These are phyloP conservation scores for Coprinopsis strossmayeri DNA, from an alignment of 768 basidiomycete genomes.

Conservation along the genomic window DNA sequence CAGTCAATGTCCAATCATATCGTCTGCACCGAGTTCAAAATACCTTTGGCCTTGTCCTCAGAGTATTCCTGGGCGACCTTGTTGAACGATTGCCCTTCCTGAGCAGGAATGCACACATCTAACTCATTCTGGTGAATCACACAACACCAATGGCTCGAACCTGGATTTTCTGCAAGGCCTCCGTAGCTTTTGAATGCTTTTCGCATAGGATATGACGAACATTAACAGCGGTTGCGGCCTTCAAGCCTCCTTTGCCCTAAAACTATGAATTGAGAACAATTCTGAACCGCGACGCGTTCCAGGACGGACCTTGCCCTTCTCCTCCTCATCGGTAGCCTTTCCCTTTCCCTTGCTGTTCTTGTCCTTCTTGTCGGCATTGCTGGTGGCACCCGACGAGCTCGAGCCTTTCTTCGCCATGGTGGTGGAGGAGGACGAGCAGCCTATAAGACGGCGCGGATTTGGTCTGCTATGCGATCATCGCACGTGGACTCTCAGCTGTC, in stretches of 20 bases:
- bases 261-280: conserved; percentile 3
- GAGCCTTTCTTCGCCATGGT: conserved; percentile 28
- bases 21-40: too few species aligned
- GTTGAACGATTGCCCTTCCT: conserved; percentile 78
- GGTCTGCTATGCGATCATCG: too few species aligned
- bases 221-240: conserved; percentile 76
- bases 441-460: neutral
- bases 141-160: conserved; percentile 27
- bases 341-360: conserved; percentile 27
- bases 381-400: conserved; percentile 18
- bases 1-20: neutral
- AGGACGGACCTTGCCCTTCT: conserved; percentile 31
- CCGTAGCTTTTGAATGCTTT: conserved; percentile 74
- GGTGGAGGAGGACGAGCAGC: conserved; percentile 1
- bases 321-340: conserved; percentile 27
- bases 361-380: conserved; percentile 32
- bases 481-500: neutral
- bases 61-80: conserved; percentile 89
- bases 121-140: neutral
- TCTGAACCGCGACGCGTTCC: neutral
- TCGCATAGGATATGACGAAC: conserved; percentile 87
- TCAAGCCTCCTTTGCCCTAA: conserved; percentile 55
- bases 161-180: conserved; percentile 76
- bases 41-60: conserved; percentile 87
- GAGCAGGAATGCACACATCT: conserved; percentile 1